Conservation (phyloP, 2,329 filamentous ascomycete species). For the Xylariaceae sp. region DNA sequence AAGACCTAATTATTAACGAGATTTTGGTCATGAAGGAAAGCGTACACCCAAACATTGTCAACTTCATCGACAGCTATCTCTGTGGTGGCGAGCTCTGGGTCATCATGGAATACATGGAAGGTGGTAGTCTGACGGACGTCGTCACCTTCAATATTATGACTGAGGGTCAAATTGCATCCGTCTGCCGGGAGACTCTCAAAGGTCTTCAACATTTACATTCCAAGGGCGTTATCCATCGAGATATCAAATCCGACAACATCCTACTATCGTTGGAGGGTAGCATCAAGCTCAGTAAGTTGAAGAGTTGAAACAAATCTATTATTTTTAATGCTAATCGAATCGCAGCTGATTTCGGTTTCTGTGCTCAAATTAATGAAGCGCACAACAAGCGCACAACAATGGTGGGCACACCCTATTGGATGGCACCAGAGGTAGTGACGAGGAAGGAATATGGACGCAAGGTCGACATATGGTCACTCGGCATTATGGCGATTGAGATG, state of each 20-base stretch:
- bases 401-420: conserved; percentile 99
- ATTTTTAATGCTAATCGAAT: conserved; percentile 11
- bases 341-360: conserved; percentile 94
- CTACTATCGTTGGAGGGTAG: conserved; percentile 88
- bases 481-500: conserved; percentile 99
- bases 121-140: conserved; percentile 93
- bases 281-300: conserved; percentile 86
- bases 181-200: conserved; percentile 88
- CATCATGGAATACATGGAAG: conserved; percentile 99
- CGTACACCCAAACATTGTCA: conserved; percentile 97
- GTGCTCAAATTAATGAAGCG: conserved; percentile 94
- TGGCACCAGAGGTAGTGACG: conserved; percentile 97
- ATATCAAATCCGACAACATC: conserved; percentile 99
- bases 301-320: not conserved
- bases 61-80: conserved; percentile 97
- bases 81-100: conserved; percentile 92
- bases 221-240: conserved; percentile 95
- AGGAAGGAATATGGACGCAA: conserved; percentile 97
- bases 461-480: conserved; percentile 97
- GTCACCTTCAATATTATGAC: conserved; percentile 99
- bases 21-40: conserved; percentile 99
- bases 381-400: conserved; percentile 98
- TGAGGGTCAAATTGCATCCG: conserved; percentile 92
- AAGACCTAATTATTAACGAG: conserved; percentile 98
- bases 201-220: conserved; percentile 94